Base-by-base conservation (phyloP, 805 yeast species). In the Candida alai region DNA sequence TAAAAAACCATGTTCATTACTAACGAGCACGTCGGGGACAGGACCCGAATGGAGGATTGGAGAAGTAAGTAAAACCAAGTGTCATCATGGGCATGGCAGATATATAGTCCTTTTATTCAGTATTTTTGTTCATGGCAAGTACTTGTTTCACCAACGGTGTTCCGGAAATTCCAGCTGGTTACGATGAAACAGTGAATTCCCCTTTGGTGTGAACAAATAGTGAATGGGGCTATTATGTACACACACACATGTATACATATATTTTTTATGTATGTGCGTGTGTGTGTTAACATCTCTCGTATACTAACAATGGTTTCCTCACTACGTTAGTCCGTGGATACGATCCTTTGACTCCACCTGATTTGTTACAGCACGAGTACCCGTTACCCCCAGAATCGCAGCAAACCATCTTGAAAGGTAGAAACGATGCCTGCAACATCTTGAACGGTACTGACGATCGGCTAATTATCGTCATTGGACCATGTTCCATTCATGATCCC, bases 401-500 rank as follows among this genome's bases (percentile, higher is more conserved):
- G 46, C 65, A 74, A 36, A 80, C 70, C 35, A 86, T 90, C 40
- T 56, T 84, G 27, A 63, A 73, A 31, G 96, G 93, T 30, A 78
- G 97, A 65, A 74, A 81, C 42, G 80, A 74, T 16, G 80, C 94
- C 3, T 73, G 78, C 34, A 74, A 78, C 30, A 78, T 90, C 44
- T 62, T 90, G 34, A 70, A 80, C 39, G 96, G 95, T 35, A 69
- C 73, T 40, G 96, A 87, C 52, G 98, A 90, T 63, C 73, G 97
- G 45, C 62, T 90, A 45, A 71, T 93, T 28, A 80, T 93, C 19
- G 87, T 93, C 21, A 85, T 93, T 42, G 98, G 98, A 1, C 98
- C 98, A 34, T 93, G 98, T 62, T 90, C 97, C 6, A 80, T 93
- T 44, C 97, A 93, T 58, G 98, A 93, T 58, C 87, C 96, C 21